Evolutionary conservation across 1,284 basidiomycete genomes (phyloP).

Genomic region (Phellopilus nigrolimitatus): DNA sequence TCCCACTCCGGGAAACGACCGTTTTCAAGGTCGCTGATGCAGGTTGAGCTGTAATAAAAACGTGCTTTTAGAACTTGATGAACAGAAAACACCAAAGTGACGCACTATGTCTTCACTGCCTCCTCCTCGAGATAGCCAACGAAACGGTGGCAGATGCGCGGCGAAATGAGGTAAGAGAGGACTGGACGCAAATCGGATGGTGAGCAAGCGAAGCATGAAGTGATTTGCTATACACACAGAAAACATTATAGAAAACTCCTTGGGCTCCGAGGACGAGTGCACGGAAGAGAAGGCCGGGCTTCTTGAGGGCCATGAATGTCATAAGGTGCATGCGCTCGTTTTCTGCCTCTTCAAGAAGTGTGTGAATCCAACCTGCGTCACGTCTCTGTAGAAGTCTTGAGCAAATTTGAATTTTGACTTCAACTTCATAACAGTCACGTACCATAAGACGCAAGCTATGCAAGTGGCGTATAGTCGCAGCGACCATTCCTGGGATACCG

Average conservation of each 20-base stretch:
- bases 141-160: slow-evolving; percentile 86
- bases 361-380: slow-evolving; percentile 86
- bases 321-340: slow-evolving; percentile 95
- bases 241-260: slow-evolving; percentile 86
- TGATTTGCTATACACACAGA: slow-evolving; percentile 53
- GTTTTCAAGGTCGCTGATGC: slow-evolving; percentile 80
- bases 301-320: slow-evolving; percentile 84
- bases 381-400: slow-evolving; percentile 51
- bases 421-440: slow-evolving; percentile 20
- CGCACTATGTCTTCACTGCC: slow-evolving; percentile 82
- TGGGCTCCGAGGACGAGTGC: slow-evolving; percentile 82
- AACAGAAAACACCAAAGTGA: slow-evolving; percentile 7
- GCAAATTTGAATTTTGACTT: slow-evolving; percentile 16
- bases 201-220: slow-evolving; percentile 9
- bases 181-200: slow-evolving; percentile 37
- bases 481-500: slow-evolving; percentile 94
- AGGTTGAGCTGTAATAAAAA: slow-evolving; percentile 72
- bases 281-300: slow-evolving; percentile 78
- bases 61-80: too few species aligned
- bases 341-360: slow-evolving; percentile 88
- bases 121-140: slow-evolving; percentile 96
- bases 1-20: slow-evolving; percentile 88
- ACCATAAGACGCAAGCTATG: slow-evolving; percentile 81
- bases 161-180: slow-evolving; percentile 79
- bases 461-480: slow-evolving; percentile 81